Evolutionary conservation across 768 basidiomycete species (phyloP).

Genomic region (Auricularia sp.): DNA sequence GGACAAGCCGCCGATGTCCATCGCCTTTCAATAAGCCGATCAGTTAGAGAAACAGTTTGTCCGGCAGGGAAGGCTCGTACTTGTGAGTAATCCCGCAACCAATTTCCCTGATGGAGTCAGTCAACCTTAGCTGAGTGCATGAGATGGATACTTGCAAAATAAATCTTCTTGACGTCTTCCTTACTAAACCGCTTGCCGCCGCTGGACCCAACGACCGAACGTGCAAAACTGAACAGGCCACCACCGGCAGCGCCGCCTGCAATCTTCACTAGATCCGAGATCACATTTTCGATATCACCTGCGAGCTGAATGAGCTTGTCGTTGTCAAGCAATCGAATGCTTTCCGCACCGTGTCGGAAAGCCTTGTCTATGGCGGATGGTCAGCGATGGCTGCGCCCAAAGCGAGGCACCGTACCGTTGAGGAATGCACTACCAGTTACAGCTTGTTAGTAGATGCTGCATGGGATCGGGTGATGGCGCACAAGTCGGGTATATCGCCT

Average conservation of each 20-base stretch:
- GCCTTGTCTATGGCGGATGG: background rate
- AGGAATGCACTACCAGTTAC: conserved; percentile 35
- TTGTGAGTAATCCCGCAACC: conserved; percentile 64
- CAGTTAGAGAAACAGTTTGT: background rate
- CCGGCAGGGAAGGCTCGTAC: conserved; percentile 16
- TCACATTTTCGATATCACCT: conserved; percentile 66
- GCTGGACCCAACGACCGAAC: conserved; percentile 34
- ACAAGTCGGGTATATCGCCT: conserved; percentile 62
- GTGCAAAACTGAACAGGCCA: conserved; percentile 43
- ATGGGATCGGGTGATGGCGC: background rate
- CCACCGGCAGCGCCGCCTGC: conserved; percentile 36
- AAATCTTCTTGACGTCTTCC: conserved; percentile 58
- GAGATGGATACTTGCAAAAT: conserved; percentile 35
- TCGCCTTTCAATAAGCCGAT: conserved; percentile 32
- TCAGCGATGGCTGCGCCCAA: background rate
- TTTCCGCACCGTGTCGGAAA: background rate
- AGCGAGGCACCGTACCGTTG: conserved; percentile 28
- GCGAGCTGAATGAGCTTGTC: background rate
- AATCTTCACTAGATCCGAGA: conserved; percentile 47
- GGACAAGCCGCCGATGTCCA: conserved; percentile 61
- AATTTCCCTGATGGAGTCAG: conserved; percentile 40
- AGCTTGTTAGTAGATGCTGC: background rate
- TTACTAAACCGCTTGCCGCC: conserved; percentile 52
- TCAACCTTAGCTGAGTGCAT: background rate
- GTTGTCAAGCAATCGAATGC: background rate